Base-by-base conservation (phyloP, 2,329 filamentous ascomycete genomes). In the Sclerotinia spermophila region DNA sequence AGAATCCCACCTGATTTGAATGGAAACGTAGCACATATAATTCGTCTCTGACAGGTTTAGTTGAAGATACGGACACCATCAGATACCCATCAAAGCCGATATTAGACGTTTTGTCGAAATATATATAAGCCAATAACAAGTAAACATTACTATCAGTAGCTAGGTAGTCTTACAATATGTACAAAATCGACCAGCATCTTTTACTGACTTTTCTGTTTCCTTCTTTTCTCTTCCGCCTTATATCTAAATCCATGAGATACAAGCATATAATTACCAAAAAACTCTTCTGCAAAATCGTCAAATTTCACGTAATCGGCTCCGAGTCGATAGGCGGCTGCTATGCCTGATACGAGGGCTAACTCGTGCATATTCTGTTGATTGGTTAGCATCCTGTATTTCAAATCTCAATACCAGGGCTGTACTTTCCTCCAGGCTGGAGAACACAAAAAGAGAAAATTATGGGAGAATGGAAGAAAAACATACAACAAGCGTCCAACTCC, bases 301-400 rank as follows among this genome's bases (percentile, higher is more conserved):
- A 91, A 83, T 72, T 85, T 86, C 2, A 83, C 82, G 75, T 92
- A 92, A 2, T 84, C 82, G 0, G 90, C 90, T 0, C 90, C 91
- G 0, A 92, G 81, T 61, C 87, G 86, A 68, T 91, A 90, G 0
- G 90, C 91, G 2, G 90, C 90, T 5, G 89, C 88, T 62, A 92
- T 91, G 0, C 90, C 90, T 69, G 86, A 88, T 65, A 93, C 89
- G 70, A 89, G 89, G 1, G 90, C 91, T 15, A 91, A 83, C 76
- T 93, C 90, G 75, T 93, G 88, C 75, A 88, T 88, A 73, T 90
- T 90, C 86, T 86, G 81, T 76, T 65, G 24, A 24, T 21, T 70
- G 21, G 3, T 59, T 45, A 62, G 27, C 2, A 11, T 30, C 5
- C 70, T 67, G 17, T 60, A n/a, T n/a, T n/a, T n/a, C n/a, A n/a